These are phyloP conservation scores for Capsicum chinense DNA, from an alignment of 257 asterid genomes.

Conservation along the genomic window DNA sequence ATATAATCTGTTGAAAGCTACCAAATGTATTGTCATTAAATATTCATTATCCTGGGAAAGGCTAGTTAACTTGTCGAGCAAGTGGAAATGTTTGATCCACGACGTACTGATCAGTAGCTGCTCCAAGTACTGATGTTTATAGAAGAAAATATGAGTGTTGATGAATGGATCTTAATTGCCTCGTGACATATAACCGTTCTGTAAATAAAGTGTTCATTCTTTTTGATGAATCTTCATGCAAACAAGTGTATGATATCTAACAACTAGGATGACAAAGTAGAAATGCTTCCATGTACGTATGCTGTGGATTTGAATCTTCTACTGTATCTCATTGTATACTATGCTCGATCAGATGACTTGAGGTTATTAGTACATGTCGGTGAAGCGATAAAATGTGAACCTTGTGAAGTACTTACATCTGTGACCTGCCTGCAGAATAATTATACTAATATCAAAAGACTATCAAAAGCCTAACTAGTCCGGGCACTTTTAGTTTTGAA, in stretches of 20 bases:
- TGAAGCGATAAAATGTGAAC: not conserved
- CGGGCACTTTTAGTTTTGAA: not conserved
- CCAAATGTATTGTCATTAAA: not conserved
- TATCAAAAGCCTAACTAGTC: not conserved
- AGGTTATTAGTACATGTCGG: not conserved
- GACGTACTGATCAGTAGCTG: not conserved
- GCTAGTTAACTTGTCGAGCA: constrained; percentile 10
- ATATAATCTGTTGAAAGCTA: not conserved
- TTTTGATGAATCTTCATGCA: not conserved
- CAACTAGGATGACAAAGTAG: not conserved
- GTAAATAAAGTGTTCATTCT: not conserved
- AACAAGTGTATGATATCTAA: not conserved
- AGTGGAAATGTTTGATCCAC: not conserved
- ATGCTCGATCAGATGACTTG: not conserved
- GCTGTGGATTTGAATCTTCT: not conserved
- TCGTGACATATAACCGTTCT: not conserved
- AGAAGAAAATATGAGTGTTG: not conserved
- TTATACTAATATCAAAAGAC: not conserved
- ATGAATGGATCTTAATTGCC: not conserved
- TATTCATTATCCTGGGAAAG: constrained; percentile 6
- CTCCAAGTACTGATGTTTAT: not conserved
- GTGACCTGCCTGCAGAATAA: not conserved
- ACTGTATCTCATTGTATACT: not conserved
- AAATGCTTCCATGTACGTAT: not conserved
- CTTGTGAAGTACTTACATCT: not conserved